Percentiles rank a stretch among this genome's conserved stretches.
These are phyloP conservation scores for Lagerstroemia speciosa DNA, from an alignment of 345 rosid genomes.

Conservation along the genomic window DNA sequence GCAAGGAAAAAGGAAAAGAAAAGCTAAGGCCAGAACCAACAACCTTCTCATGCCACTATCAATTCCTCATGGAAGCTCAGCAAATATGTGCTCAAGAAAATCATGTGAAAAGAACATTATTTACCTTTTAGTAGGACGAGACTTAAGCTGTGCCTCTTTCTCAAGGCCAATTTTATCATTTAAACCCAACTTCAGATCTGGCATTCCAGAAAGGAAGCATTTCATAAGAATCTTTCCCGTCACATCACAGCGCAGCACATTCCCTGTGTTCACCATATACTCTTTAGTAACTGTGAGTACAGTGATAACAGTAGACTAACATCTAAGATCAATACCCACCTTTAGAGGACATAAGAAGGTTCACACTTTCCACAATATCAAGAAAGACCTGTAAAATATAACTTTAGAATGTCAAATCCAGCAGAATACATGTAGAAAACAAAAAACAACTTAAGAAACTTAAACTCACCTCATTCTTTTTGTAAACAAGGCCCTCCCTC, in stretches of 20 bases:
- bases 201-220: constrained; percentile 99
- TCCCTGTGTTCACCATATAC: constrained; percentile 43
- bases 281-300: constrained; percentile 8
- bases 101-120: constrained; percentile 1
- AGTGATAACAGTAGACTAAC: constrained; percentile 2
- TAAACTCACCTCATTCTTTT: constrained; percentile 81
- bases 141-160: constrained; percentile 92
- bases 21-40: too few species aligned
- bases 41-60: neutral
- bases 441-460: neutral
- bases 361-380: constrained; percentile 98
- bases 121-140: constrained; percentile 94
- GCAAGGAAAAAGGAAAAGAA: too few species aligned
- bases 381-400: constrained; percentile 66
- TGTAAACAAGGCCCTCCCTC: constrained; percentile 92
- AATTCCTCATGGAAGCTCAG: neutral
- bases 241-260: constrained; percentile 92
- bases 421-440: neutral
- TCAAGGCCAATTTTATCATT: constrained; percentile 99
- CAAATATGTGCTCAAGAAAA: neutral
- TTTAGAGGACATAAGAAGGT: constrained; percentile 98
- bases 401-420: constrained; percentile 10
- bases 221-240: constrained; percentile 97
- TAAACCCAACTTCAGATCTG: constrained; percentile 96
- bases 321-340: constrained; percentile 30